Base-by-base conservation (phyloP, 345 rosid genomes). In the Ceriops zippeliana region DNA sequence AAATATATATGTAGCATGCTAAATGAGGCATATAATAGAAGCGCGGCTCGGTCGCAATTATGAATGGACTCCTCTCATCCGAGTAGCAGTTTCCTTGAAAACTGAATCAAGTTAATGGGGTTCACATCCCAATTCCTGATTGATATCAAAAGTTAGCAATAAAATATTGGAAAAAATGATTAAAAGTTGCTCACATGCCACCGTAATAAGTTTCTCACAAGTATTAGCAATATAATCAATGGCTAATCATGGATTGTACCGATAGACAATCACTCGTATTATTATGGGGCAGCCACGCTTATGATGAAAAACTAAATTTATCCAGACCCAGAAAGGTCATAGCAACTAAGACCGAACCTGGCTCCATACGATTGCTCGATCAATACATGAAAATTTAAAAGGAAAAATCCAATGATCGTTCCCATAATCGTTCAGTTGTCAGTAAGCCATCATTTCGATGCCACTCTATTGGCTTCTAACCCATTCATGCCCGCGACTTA, bases 321-420 rank as follows among this genome's bases (percentile, higher is more conserved):
- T 79, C 71, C 80, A 79, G 61, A 58, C 75, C 65, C 73, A 3
- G 53, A 76, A 82, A 70, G 70, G 66, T 47, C 24, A 28, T 13
- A 3, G 9, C 22, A 22, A 21, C 17, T 65, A 60, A 74, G 71
- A 76, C 73, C 72, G 62, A 56, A 13, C 30, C 62, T 68, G 57
- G 73, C 80, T 53, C 51, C 56, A 65, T 70, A 76, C 74, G 81
- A 83, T 76, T 79, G 79, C 66, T 15, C 49, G 49, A 11, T 52
- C 63, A 35, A 70, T 71, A 52, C 68, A 76, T 67, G 63, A 49
- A 67, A 70, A 21, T 27, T 56, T 27, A 21, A 56, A 15, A 56
- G 17, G 22, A 71, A 70, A 70, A 26, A 61, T 68, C 61, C 67
- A 67, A 58, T 71, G 61, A 73, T 78, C 70, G 67, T 70, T 66